Base-by-base conservation (phyloP, 2,329 filamentous ascomycete genomes). In the Scedosporium apiospermum region DNA sequence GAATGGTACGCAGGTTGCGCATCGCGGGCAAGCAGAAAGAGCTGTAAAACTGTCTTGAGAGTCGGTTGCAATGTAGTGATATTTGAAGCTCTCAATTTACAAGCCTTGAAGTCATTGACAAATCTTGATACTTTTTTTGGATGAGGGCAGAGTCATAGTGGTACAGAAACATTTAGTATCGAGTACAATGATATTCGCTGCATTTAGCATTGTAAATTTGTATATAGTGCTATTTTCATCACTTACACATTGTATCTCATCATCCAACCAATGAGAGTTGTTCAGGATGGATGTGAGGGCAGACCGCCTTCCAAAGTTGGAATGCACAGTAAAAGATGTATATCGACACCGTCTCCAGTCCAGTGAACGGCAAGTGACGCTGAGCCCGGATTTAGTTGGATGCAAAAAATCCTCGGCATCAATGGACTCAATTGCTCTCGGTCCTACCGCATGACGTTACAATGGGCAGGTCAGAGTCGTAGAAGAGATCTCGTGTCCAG, bases 1-100 rank as follows among this genome's bases (percentile, higher is more conserved):
- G 85, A 69, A 92, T 86, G 73, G 88, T 92, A 76, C 86, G 88
- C 69, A 98, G 82, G 75, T 97, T 98, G 72, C 91, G 88, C 93
- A 98, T 98, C 63, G 67, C 65, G 65, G 62, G 46, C 30, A 27
- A 58, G 23, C 10, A 3, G n/a, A 23, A 21, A 51, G 26, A 44
- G 16, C 18, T 12, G 16, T 16, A 23, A 14, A n/a, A 38, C 6
- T 27, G 7, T 58, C 27, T 30, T 59, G 16, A 42, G 30, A 12
- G 26, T 27, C 23, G 21, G 12, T 26, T 27, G 4, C 21, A 63
- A 16, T 4, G 49, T 21, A 4, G 23, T 30, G 30, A 60, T 26
- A 49, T n/a, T n/a, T 26, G 27, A 27, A 26, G n/a, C 49, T 60
- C 14, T 26, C 18, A n/a, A 16, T 30, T 57, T 46, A 14, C 38